Percentiles rank a stretch among this genome's conserved stretches.
Evolutionary conservation across 371 early-diverging fungal species (phyloP).

Genomic region (Mortierella polycephala): DNA sequence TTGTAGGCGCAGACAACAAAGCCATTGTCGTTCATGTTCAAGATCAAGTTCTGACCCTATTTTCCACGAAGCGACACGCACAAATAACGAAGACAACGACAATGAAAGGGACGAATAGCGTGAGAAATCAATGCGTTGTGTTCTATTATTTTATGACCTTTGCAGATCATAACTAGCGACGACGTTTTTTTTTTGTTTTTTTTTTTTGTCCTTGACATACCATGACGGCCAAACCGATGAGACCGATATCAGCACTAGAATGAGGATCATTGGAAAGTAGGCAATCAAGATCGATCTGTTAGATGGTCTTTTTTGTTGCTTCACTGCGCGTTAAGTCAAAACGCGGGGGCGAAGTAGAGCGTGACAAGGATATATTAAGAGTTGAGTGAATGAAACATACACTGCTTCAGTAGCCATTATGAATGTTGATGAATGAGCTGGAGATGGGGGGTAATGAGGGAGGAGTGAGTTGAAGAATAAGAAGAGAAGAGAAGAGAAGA

Average conservation of each 20-base stretch:
- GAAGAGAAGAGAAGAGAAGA: conserved; percentile 5
- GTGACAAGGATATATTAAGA: background rate
- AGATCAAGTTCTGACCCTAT: conserved; percentile 97
- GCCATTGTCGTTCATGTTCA: conserved; percentile 98
- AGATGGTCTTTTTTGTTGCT: background rate
- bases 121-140: conserved; percentile 9
- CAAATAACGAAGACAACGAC: background rate
- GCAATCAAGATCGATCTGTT: background rate
- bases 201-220: conserved; percentile 60
- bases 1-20: conserved; percentile 96
- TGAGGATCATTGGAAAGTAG: background rate
- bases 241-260: conserved; percentile 96
- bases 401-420: conserved; percentile 36
- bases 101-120: background rate
- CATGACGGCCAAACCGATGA: conserved; percentile 99
- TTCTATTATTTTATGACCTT: background rate
- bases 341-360: background rate
- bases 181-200: background rate
- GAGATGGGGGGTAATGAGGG: background rate
- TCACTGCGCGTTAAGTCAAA: background rate
- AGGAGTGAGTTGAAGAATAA: background rate
- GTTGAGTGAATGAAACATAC: conserved; percentile 14
- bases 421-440: background rate
- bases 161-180: background rate
- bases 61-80: background rate